Percentiles rank a stretch among this genome's conserved stretches.
phyloP scores from a whole-genome alignment of 202 grass and related monocot species.

The Dendrocalamus latiflorus region DNA sequence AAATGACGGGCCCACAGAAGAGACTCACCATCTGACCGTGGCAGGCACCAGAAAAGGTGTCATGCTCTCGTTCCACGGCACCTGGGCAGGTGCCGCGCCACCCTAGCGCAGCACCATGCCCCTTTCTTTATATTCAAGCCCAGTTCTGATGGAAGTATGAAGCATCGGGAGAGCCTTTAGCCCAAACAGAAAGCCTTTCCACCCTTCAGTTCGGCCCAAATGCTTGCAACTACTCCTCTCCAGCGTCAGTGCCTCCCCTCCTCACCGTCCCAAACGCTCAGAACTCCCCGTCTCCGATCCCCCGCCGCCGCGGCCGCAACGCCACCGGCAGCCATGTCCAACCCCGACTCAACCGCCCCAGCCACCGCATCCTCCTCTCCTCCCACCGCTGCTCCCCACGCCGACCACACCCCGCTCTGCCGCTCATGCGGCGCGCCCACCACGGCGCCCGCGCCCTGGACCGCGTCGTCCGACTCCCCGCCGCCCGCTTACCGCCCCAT shows the following conservation, averaged over 20 bases:
- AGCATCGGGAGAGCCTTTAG: not conserved
- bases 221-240: not conserved
- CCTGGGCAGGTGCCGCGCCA: no score
- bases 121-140: no score
- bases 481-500: slow-evolving; percentile 97
- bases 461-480: slow-evolving; percentile 47
- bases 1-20: no score
- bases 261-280: slow-evolving; percentile 14
- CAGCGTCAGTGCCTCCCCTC: slow-evolving; percentile 12
- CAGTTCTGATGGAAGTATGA: no score
- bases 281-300: slow-evolving; percentile 26
- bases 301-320: not conserved
- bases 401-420: slow-evolving; percentile 46
- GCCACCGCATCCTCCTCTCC: slow-evolving; percentile 6
- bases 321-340: slow-evolving; percentile 45
- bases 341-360: slow-evolving; percentile 9
- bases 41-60: no score
- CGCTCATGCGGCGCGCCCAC: slow-evolving; percentile 57
- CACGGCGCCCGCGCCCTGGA: slow-evolving; percentile 33
- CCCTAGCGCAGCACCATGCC: no score
- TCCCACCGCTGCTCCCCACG: not conserved
- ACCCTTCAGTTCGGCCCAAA: not conserved
- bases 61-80: no score
- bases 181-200: not conserved
- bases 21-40: no score